Conservation (phyloP, 257 asterid species). For the Petrea volubilis region DNA sequence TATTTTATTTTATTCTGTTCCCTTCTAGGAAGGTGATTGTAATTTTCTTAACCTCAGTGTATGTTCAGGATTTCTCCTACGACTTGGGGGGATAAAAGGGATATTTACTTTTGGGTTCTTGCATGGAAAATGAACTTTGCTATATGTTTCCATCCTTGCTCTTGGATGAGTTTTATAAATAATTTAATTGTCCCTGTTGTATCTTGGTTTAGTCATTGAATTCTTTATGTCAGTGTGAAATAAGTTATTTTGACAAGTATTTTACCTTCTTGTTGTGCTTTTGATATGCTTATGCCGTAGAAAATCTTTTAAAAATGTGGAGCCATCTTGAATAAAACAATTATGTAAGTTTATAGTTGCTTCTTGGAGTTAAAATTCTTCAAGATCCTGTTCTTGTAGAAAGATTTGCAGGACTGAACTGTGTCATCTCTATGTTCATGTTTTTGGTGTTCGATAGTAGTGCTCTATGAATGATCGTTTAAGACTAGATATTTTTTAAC, state of each 20-base stretch:
- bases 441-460: background rate
- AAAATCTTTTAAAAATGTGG: too few species aligned
- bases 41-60: background rate
- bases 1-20: background rate
- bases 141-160: background rate
- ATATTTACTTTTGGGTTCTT: background rate
- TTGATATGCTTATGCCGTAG: background rate
- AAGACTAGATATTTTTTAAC: too few species aligned
- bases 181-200: background rate
- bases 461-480: background rate
- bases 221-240: background rate
- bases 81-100: background rate
- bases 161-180: background rate
- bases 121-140: background rate
- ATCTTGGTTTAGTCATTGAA: background rate
- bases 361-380: background rate
- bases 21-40: background rate
- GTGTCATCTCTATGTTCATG: background rate
- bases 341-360: too few species aligned
- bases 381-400: background rate
- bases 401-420: background rate
- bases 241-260: background rate
- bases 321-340: too few species aligned
- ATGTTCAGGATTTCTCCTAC: background rate
- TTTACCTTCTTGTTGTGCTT: background rate